Evolutionary conservation across 768 basidiomycete genomes (phyloP).

Genomic region (Galerina sulciceps): DNA sequence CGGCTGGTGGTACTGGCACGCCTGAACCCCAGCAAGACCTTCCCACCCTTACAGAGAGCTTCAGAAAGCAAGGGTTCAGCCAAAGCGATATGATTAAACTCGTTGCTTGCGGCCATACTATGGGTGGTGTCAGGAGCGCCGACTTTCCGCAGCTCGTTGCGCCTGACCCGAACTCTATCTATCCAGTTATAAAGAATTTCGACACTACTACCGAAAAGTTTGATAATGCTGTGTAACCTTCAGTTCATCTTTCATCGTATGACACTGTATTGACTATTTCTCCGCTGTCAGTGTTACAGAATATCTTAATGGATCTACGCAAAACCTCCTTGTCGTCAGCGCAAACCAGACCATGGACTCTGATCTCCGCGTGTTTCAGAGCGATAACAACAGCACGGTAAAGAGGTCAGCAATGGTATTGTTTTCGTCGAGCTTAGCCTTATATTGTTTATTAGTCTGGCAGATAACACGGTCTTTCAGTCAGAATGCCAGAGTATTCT

Average conservation of each 20-base stretch:
- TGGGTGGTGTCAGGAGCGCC: constrained; percentile 50
- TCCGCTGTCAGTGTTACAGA: constrained; percentile 32
- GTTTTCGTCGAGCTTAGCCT: not conserved
- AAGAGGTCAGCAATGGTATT: constrained; percentile 21
- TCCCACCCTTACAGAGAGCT: constrained; percentile 40
- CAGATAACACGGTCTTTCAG: constrained; percentile 36
- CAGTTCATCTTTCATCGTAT: not conserved
- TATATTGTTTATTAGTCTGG: constrained; percentile 25
- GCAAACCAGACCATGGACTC: constrained; percentile 38
- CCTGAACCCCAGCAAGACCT: constrained; percentile 48
- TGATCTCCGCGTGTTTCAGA: constrained; percentile 38
- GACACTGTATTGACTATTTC: not conserved
- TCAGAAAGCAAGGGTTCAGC: constrained; percentile 47
- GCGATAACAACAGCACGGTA: constrained; percentile 40
- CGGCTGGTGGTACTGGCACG: constrained; percentile 33
- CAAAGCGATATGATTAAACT: constrained; percentile 53
- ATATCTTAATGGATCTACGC: constrained; percentile 38
- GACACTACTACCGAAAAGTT: constrained; percentile 42
- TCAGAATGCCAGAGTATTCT: constrained; percentile 43
- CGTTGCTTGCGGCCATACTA: constrained; percentile 54
- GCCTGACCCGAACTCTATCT: constrained; percentile 29
- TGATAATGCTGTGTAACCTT: constrained; percentile 45
- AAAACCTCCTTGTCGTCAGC: constrained; percentile 37
- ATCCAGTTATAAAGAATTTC: constrained; percentile 39
- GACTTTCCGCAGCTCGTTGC: constrained; percentile 50